These are phyloP conservation scores for Talaromyces trachyspermus DNA, from an alignment of 495 filamentous ascomycete species.

Conservation along the genomic window DNA sequence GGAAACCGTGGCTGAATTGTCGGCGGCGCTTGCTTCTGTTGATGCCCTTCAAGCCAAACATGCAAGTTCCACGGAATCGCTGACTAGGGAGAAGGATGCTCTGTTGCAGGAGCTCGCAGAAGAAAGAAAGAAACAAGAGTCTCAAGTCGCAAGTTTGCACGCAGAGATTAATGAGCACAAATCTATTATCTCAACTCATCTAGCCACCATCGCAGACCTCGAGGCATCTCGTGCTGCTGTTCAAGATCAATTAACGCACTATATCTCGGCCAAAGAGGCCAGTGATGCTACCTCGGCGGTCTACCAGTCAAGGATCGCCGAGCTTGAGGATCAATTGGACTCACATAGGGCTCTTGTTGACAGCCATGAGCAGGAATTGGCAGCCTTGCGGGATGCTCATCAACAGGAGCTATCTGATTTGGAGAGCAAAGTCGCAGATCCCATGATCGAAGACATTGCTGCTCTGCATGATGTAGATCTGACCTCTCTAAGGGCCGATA, in stretches of 20 bases:
- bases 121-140: constrained; percentile 53
- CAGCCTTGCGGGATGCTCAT: constrained; percentile 48
- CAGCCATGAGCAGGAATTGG: constrained; percentile 46
- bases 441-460: constrained; percentile 38
- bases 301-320: constrained; percentile 46
- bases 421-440: constrained; percentile 31
- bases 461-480: constrained; percentile 54
- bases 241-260: constrained; percentile 47
- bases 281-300: constrained; percentile 33
- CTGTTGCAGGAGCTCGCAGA: constrained; percentile 39
- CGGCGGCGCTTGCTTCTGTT: constrained; percentile 41
- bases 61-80: constrained; percentile 19
- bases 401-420: constrained; percentile 43
- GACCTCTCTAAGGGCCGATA: constrained; percentile 57
- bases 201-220: constrained; percentile 54
- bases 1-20: constrained; percentile 63
- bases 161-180: constrained; percentile 75
- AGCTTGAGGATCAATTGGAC: constrained; percentile 16
- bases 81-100: constrained; percentile 37
- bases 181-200: constrained; percentile 54
- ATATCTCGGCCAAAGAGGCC: constrained; percentile 23
- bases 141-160: constrained; percentile 59
- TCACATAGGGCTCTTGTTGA: constrained; percentile 46
- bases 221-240: constrained; percentile 57
- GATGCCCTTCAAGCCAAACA: constrained; percentile 42